phyloP scores from a whole-genome alignment of 2,329 filamentous ascomycete genomes.

The Botrytis paeoniae region DNA sequence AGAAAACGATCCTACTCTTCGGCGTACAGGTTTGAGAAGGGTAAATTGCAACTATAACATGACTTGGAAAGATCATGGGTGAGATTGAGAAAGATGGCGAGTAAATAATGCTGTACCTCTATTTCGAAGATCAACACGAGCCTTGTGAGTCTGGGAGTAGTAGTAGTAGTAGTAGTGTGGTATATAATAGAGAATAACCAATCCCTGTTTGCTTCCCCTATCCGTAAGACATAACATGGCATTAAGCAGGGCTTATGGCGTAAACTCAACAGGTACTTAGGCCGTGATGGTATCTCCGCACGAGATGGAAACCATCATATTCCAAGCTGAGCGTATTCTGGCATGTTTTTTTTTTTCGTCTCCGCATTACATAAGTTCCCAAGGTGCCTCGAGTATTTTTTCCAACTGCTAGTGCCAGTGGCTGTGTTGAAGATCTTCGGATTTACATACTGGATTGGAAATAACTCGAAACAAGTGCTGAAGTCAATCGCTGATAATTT shows the following conservation, averaged over 20 bases:
- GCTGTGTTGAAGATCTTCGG: constrained; percentile 14
- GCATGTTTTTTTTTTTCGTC: neutral
- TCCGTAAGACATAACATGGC: constrained; percentile 5
- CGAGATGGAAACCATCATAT: neutral
- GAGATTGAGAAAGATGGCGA: neutral
- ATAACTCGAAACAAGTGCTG: neutral
- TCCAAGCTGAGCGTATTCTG: neutral
- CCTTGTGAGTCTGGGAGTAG: constrained; percentile 17
- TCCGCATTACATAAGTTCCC: neutral
- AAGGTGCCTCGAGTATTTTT: neutral
- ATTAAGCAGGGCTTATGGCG: neutral
- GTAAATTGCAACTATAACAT: neutral
- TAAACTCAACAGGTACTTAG: neutral
- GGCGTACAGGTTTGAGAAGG: neutral
- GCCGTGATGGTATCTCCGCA: neutral
- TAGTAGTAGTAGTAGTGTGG: neutral
- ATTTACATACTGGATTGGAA: neutral
- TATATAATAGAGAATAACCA: neutral
- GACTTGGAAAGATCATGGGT: neutral
- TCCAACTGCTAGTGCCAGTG: constrained; percentile 13
- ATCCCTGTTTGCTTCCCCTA: neutral
- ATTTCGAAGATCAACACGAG: constrained; percentile 17
- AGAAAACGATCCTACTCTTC: neutral
- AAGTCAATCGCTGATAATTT: neutral
- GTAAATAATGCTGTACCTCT: neutral